phyloP scores from a whole-genome alignment of 192 early-diverging fungal genomes.

The Backusella westeae region DNA sequence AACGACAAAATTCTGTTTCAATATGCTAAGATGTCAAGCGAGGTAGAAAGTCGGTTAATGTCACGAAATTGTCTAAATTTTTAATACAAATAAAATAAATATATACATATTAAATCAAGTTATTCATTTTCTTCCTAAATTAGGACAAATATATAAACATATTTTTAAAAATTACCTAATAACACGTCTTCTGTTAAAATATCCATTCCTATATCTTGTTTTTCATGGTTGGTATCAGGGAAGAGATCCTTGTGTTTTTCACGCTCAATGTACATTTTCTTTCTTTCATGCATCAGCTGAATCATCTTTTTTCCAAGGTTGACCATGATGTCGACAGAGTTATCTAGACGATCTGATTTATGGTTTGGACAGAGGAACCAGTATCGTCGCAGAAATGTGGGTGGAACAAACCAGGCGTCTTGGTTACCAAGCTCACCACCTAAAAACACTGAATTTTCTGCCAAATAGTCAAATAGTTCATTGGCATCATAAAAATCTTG shows the following conservation, averaged over 20 bases:
- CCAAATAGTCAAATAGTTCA: constrained; percentile 21
- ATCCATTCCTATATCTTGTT: not conserved
- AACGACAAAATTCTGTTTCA: not conserved
- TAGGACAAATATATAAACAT: not conserved
- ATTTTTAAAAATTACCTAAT: not conserved
- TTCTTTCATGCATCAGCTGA: constrained; percentile 16
- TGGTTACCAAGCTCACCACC: constrained; percentile 30
- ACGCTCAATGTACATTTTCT: constrained; percentile 32
- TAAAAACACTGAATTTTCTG: constrained; percentile 19
- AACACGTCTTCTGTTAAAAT: not conserved
- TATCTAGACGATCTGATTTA: constrained; percentile 21
- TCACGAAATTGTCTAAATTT: not conserved
- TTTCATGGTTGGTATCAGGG: constrained; percentile 1
- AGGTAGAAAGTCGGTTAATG: not conserved
- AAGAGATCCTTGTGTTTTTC: constrained; percentile 19
- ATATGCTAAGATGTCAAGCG: not conserved
- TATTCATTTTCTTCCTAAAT: not conserved
- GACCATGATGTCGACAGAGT: constrained; percentile 19
- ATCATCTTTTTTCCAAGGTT: constrained; percentile 17
- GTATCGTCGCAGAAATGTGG: constrained; percentile 23
- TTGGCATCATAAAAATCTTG: constrained; percentile 32
- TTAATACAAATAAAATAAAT: not conserved
- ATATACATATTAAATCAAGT: not conserved
- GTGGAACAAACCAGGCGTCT: constrained; percentile 30
- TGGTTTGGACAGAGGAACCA: constrained; percentile 35